Evolutionary conservation across 192 early-diverging fungal species (phyloP).

Genomic region (Coemansia sp.): DNA sequence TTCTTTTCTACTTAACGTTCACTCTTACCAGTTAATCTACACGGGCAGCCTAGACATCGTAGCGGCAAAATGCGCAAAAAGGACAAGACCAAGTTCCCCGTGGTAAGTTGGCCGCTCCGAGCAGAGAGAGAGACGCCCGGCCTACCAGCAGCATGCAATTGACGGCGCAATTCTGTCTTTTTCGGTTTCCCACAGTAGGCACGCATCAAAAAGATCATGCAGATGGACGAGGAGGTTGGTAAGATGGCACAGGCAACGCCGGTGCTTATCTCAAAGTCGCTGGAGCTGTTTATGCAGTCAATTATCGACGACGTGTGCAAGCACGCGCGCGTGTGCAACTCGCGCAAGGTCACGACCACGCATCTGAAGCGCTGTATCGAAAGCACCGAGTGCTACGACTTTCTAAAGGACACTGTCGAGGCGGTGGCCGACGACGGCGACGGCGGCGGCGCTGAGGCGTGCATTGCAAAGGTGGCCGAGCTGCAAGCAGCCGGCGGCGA

Average conservation of each 20-base stretch:
- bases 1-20: no score
- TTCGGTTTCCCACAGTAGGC: slow-evolving; percentile 59
- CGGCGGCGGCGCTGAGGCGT: slow-evolving; percentile 39
- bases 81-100: slow-evolving; percentile 90
- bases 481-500: slow-evolving; percentile 7
- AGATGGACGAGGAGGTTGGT: slow-evolving; percentile 97
- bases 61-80: slow-evolving; percentile 68
- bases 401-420: slow-evolving; percentile 83
- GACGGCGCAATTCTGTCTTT: not conserved
- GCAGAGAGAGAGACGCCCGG: not conserved
- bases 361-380: slow-evolving; percentile 80
- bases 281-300: slow-evolving; percentile 94
- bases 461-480: slow-evolving; percentile 41
- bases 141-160: no score
- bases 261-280: slow-evolving; percentile 79
- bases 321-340: slow-evolving; percentile 70
- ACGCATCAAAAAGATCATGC: slow-evolving; percentile 99
- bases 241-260: slow-evolving; percentile 98
- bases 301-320: slow-evolving; percentile 83
- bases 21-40: no score
- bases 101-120: slow-evolving; percentile 58
- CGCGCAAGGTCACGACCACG: slow-evolving; percentile 77
- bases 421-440: slow-evolving; percentile 69
- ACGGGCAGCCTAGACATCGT: not conserved
- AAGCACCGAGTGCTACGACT: slow-evolving; percentile 87